Evolutionary conservation across 257 asterid genomes (phyloP).

Genomic region (Pogostemon cablin): DNA sequence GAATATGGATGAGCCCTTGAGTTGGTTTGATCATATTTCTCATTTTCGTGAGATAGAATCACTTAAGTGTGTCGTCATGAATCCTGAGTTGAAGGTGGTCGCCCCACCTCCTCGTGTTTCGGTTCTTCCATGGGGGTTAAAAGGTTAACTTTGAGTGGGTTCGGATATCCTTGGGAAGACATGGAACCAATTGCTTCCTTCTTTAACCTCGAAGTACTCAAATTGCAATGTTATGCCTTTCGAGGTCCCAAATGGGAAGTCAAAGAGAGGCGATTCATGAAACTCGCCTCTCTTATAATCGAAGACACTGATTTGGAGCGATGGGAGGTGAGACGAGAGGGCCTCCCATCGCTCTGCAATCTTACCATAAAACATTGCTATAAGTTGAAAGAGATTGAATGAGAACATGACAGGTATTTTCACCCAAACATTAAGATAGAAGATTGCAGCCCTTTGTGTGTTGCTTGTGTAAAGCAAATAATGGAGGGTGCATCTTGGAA

Average conservation of each 20-base stretch:
- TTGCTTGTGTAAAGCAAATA: not conserved
- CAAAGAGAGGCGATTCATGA: not conserved
- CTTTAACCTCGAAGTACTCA: not conserved
- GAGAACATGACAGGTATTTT: constrained; percentile 7
- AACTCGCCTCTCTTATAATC: not conserved
- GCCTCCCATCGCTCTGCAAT: constrained; percentile 9
- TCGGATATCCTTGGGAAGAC: constrained; percentile 19
- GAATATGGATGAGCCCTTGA: not conserved
- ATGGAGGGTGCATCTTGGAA: not conserved
- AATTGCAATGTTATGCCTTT: constrained; percentile 13
- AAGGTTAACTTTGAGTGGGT: constrained; percentile 23
- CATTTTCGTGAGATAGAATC: not conserved
- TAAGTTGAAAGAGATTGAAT: not conserved
- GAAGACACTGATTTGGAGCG: constrained; percentile 23
- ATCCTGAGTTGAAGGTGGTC: not conserved
- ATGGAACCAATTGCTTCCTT: constrained; percentile 11
- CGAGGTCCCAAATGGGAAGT: constrained; percentile 21
- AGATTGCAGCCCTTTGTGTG: constrained; percentile 24
- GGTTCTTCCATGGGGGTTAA: not conserved
- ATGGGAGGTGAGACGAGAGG: constrained; percentile 4
- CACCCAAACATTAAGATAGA: not conserved
- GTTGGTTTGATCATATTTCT: not conserved
- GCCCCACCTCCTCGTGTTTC: not conserved
- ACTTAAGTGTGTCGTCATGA: constrained; percentile 19
- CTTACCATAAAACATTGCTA: constrained; percentile 21